Evolutionary conservation across 805 yeast genomes (phyloP).

Genomic region (Hemisphaericaspora nanyangensis): DNA sequence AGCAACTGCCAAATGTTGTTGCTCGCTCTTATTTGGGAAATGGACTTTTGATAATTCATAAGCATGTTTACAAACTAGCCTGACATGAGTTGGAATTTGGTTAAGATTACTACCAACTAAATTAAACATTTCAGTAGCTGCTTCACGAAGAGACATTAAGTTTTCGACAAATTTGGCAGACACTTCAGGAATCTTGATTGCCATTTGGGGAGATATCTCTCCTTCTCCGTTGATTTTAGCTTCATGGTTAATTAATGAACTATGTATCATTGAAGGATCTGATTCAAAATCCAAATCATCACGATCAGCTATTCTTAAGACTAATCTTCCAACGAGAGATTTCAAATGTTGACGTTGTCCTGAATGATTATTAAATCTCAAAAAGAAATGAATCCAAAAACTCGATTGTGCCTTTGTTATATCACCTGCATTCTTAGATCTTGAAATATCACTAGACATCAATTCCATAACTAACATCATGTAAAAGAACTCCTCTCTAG

Average conservation of each 20-base stretch:
- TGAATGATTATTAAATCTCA: constrained; percentile 43
- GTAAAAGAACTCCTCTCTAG: constrained; percentile 69
- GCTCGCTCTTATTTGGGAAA: constrained; percentile 58
- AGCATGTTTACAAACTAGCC: constrained; percentile 30
- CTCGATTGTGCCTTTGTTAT: constrained; percentile 32
- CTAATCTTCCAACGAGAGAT: constrained; percentile 33
- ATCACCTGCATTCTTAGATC: constrained; percentile 28
- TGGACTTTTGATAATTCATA: constrained; percentile 38
- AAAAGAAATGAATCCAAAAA: constrained; percentile 44
- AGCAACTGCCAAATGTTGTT: constrained; percentile 58
- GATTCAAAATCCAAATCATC: constrained; percentile 60
- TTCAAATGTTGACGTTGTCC: constrained; percentile 47
- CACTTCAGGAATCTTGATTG: constrained; percentile 78
- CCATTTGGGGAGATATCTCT: constrained; percentile 52
- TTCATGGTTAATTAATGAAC: constrained; percentile 35
- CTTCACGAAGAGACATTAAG: constrained; percentile 70
- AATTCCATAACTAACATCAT: constrained; percentile 52
- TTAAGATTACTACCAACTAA: constrained; percentile 43
- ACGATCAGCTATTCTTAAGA: constrained; percentile 39
- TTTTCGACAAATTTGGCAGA: constrained; percentile 67
- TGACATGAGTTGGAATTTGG: constrained; percentile 34
- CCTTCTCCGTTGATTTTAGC: constrained; percentile 32
- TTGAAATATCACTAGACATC: constrained; percentile 39
- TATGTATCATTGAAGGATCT: constrained; percentile 64
- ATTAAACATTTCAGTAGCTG: constrained; percentile 57